Evolutionary conservation across 192 early-diverging fungal genomes (phyloP), one percentile per base, ranked within the genome.

Genomic region (Bifiguratus adelaidae): DNA sequence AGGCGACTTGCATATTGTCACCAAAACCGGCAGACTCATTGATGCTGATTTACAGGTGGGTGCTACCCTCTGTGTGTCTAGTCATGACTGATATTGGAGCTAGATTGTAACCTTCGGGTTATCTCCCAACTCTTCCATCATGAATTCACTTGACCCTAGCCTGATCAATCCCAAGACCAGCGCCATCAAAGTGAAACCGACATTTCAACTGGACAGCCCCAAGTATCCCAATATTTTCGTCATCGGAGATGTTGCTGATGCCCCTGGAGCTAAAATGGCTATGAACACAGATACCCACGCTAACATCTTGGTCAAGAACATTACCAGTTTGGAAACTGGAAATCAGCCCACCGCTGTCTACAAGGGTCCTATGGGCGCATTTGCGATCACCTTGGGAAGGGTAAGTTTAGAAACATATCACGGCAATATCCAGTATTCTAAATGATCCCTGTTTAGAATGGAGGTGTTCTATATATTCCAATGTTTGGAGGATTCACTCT

Each of bases 61-160:
- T 47, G 41, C 45, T 42, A 44, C 53, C 30, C 54, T 30, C 32
- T 24, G 3, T 43, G 21, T 20, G 20, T 20, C 13, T 20, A 18
- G 26, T 19, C 2, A 7, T 24, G 21, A 13, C 26, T 41, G 15
- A 25, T 35, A 19, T 25, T 28, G 48, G 2, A n/a, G 48, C 21
- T 41, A 88, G 74, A 76, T 89, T 48, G 64, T 84, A 2, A 78
- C 77, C 57, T 86, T 77, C 37, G 88, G 88, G 19, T 80, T 82
- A 56, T 71, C 62, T 21, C 82, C 78, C 49, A 85, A 89, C 50
- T 80, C 76, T 8, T 73, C 52, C 38, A 46, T 81, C 38, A 54
- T 85, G 29, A 61, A 62, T 46, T 63, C 66, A 3, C 43, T 81
- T 1, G 73, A 77, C 3, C 77, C 73, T 0, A 47, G 63, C 7